Conservation (phyloP, 495 filamentous ascomycete genomes). For the Lasiosphaeria hispida region DNA sequence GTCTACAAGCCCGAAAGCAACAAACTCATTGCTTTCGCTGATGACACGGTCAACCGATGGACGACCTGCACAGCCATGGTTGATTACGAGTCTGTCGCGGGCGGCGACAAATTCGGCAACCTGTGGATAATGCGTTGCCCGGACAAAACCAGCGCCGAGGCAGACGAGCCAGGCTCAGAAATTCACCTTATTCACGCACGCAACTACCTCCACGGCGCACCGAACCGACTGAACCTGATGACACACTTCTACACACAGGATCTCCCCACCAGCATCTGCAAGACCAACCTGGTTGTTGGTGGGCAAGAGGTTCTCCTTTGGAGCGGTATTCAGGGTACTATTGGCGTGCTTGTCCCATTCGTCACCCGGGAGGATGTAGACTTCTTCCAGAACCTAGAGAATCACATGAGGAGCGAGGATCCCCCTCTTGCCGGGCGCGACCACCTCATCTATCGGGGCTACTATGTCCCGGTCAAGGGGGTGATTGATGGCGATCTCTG, state of each 20-base stretch:
- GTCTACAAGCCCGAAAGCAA: slow-evolving; percentile 94
- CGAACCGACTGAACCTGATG: slow-evolving; percentile 79
- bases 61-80: slow-evolving; percentile 87
- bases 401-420: slow-evolving; percentile 78
- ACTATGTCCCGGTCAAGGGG: slow-evolving; percentile 96
- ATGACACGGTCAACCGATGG: slow-evolving; percentile 86
- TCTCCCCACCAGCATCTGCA: slow-evolving; percentile 85
- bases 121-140: slow-evolving; percentile 89
- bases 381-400: slow-evolving; percentile 93
- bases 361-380: slow-evolving; percentile 87
- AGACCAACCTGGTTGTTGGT: slow-evolving; percentile 85
- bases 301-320: slow-evolving; percentile 89
- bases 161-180: slow-evolving; percentile 89
- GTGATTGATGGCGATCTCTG: slow-evolving; percentile 98
- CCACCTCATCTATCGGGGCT: slow-evolving; percentile 90
- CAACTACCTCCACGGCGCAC: slow-evolving; percentile 82
- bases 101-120: slow-evolving; percentile 97
- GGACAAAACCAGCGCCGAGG: slow-evolving; percentile 77
- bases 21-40: slow-evolving; percentile 83
- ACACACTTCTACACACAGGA: slow-evolving; percentile 88
- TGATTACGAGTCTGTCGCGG: slow-evolving; percentile 94
- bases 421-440: slow-evolving; percentile 86
- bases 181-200: slow-evolving; percentile 85
- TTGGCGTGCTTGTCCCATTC: slow-evolving; percentile 91
- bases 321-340: slow-evolving; percentile 89